These are phyloP conservation scores for Colletotrichum tabaci DNA, from an alignment of 2,329 filamentous ascomycete species.

Conservation along the genomic window DNA sequence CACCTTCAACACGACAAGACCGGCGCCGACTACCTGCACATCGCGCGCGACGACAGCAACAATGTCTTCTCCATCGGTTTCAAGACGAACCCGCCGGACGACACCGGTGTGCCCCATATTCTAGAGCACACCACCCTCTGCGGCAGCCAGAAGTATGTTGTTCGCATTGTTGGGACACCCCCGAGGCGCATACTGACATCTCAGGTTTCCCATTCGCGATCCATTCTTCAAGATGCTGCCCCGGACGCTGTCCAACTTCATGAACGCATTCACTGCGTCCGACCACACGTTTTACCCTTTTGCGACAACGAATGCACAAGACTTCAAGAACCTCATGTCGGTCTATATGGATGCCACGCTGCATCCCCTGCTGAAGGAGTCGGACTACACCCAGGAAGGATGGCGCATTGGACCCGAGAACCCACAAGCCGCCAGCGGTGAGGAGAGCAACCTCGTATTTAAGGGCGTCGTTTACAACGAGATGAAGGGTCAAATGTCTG, in stretches of 20 bases:
- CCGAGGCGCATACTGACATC: not conserved
- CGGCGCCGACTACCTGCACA: constrained; percentile 94
- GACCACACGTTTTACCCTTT: constrained; percentile 99
- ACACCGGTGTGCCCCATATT: constrained; percentile 96
- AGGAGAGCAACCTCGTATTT: constrained; percentile 84
- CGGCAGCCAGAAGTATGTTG: constrained; percentile 87
- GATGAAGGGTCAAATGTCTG: constrained; percentile 99
- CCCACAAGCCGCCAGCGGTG: constrained; percentile 69
- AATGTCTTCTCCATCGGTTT: constrained; percentile 99
- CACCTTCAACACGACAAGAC: constrained; percentile 96
- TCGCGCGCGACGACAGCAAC: constrained; percentile 95
- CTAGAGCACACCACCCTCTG: constrained; percentile 97
- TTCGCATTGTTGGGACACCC: not conserved
- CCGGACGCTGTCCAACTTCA: constrained; percentile 98
- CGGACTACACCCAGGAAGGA: constrained; percentile 96
- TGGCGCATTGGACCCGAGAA: constrained; percentile 97
- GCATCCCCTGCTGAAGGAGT: constrained; percentile 88
- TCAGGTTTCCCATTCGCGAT: constrained; percentile 94
- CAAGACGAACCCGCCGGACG: constrained; percentile 98
- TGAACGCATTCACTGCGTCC: constrained; percentile 98
- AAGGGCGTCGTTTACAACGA: constrained; percentile 99
- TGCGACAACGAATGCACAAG: constrained; percentile 94
- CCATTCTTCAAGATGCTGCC: constrained; percentile 99
- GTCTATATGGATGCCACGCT: constrained; percentile 97
- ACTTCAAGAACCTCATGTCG: constrained; percentile 95